These are phyloP conservation scores for Phoma sp. DNA, from an alignment of 2,329 filamentous ascomycete genomes.

Conservation along the genomic window DNA sequence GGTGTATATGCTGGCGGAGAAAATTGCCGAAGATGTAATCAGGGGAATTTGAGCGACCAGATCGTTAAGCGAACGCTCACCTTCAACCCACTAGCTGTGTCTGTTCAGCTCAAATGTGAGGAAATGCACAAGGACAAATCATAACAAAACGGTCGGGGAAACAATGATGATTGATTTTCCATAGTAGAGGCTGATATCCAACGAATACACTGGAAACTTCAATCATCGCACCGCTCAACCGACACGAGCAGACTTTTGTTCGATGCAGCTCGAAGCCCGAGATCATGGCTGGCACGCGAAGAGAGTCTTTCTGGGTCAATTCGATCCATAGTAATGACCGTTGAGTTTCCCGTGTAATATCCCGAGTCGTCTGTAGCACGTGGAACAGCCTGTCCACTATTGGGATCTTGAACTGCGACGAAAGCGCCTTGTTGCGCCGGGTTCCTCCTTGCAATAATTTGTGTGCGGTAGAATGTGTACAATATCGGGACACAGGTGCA, in stretches of 20 bases:
- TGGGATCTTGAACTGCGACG: conserved; percentile 10
- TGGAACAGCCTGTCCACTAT: conserved; percentile 4
- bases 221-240: conserved; percentile 9
- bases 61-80: no score
- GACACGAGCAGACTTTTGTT: conserved; percentile 18
- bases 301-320: background rate
- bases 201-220: no score
- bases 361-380: conserved; percentile 2
- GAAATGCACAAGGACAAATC: no score
- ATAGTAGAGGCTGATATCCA: no score
- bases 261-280: conserved; percentile 8
- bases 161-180: no score
- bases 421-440: background rate
- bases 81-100: no score
- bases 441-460: background rate
- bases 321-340: no score
- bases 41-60: no score
- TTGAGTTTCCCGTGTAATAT: background rate
- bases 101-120: no score
- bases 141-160: no score
- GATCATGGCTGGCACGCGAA: background rate
- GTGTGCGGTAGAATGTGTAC: conserved; percentile 5
- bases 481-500: conserved; percentile 22
- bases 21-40: conserved; percentile 20
- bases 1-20: conserved; percentile 14